A percentile compares a stretch with the other conserved stretches of the same genome.
Evolutionary conservation across 1,139 yeast genomes (phyloP).

Genomic region (Yamadazyma trypodendri): DNA sequence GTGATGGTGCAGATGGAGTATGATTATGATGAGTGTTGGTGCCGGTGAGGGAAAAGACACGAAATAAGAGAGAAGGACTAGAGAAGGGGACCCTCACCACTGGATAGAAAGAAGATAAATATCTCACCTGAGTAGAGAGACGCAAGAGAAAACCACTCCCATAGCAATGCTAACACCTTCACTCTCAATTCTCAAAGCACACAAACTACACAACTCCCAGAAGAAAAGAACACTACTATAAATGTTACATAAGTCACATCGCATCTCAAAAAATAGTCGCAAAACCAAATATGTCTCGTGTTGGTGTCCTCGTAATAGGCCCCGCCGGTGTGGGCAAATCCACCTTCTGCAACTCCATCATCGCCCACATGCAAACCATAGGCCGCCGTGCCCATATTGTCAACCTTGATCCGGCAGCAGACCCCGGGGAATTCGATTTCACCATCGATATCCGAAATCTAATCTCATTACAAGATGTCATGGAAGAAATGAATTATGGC

Average conservation of each 20-base stretch:
- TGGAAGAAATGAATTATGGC: constrained; percentile 91
- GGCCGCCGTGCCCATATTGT: constrained; percentile 95
- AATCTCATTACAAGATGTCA: constrained; percentile 90
- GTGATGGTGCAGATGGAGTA: constrained; percentile 63
- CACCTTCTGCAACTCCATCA: constrained; percentile 86
- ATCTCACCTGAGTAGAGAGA: too few species aligned
- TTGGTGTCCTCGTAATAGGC: constrained; percentile 92
- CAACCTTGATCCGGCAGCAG: constrained; percentile 97
- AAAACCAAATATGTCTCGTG: constrained; percentile 89
- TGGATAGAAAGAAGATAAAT: too few species aligned
- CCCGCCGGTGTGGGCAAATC: constrained; percentile 98
- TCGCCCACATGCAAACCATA: constrained; percentile 82
- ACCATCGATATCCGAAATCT: constrained; percentile 90
- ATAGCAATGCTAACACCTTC: too few species aligned
- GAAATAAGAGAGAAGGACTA: too few species aligned
- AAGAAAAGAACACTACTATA: too few species aligned
- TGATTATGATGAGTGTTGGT: constrained; percentile 62
- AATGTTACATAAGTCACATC: too few species aligned
- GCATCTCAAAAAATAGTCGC: constrained; percentile 2
- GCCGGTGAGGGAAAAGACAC: constrained; percentile 28
- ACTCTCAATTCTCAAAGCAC: too few species aligned
- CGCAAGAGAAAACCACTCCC: too few species aligned
- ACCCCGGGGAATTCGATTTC: constrained; percentile 86
- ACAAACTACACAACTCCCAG: too few species aligned
- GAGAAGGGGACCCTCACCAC: too few species aligned